A percentile compares a stretch with the other conserved stretches of the same genome.
These are phyloP conservation scores for Arctium lappa DNA, from an alignment of 129 eudicot species.

Conservation along the genomic window DNA sequence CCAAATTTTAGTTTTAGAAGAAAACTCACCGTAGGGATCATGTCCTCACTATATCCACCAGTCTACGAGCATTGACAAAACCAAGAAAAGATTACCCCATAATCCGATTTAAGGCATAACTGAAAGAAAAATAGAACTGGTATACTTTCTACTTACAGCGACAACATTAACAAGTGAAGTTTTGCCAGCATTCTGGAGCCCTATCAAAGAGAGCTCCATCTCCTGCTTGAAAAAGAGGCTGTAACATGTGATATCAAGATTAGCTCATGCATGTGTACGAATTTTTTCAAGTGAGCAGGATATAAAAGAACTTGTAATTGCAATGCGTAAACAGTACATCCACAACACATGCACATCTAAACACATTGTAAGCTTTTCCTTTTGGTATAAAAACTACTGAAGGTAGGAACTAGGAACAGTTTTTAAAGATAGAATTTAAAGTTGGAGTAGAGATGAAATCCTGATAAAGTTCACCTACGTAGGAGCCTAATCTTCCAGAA, in stretches of 20 bases:
- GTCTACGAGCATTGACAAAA: background rate
- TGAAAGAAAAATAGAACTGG: background rate
- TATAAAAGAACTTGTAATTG: background rate
- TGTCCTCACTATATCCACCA: slow-evolving; percentile 19
- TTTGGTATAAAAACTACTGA: background rate
- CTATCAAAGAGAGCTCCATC: slow-evolving; percentile 92
- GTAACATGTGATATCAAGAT: slow-evolving; percentile 16
- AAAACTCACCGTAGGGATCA: slow-evolving; percentile 17
- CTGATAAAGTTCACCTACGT: background rate
- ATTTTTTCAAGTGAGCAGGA: background rate
- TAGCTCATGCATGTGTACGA: background rate
- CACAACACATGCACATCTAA: background rate
- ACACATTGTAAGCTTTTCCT: background rate
- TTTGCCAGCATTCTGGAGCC: slow-evolving; percentile 91
- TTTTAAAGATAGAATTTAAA: background rate
- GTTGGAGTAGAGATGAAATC: background rate
- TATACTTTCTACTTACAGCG: slow-evolving; percentile 46
- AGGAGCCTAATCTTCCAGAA: background rate
- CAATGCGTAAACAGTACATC: background rate
- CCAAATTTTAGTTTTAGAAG: background rate
- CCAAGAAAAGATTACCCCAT: background rate
- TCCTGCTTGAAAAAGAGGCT: slow-evolving; percentile 93
- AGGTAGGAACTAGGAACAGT: background rate
- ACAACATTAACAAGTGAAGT: slow-evolving; percentile 90
- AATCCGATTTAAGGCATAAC: background rate